Base-by-base conservation (phyloP, 805 yeast species). In the Hanseniaspora pseudoguilliermondii region DNA sequence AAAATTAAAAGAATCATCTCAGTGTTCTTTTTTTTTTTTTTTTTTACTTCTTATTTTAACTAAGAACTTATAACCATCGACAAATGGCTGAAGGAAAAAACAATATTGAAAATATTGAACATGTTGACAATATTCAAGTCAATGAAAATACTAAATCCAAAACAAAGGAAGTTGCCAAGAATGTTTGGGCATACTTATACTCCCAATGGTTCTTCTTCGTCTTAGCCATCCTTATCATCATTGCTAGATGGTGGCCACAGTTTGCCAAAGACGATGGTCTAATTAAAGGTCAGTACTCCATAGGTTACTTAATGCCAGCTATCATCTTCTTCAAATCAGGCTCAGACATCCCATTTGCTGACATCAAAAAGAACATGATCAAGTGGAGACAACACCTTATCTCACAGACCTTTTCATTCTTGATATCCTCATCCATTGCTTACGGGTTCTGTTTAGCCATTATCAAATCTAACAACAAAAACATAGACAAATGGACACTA, bases 291-390 rank as follows among this genome's bases (percentile, higher is more conserved):
- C 80, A 88, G 65, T 87, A 86, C 65, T 72, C 86, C 46, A 85
- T 89, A 36, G 84, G 83, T 13, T 89, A 88, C 65, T 87, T 89
- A 38, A 95, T 95, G 0, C 95, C 88, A 18, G 95, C 95, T 0
- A 70, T 86, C 47, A 89, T 89, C 58, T 88, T 89, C 70, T 71
- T 89, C 43, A 81, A 86, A 36, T 82, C 89, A 49, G 96, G 96
- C 0, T 68, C 88, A 29, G 79, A 87, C 34, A 88, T 88, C 82
- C 73, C 80, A 47, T 79, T 93, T 0, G 74, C 70, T 43, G 79
- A 78, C 32, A 71, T 89, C 49, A 55, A 80, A 65, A 70, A 69
- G n/a, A 86, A 86, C 66, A 72, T 83, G 69, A 70, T 75, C 0
- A 78, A 86, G 63, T 86, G 93, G 93, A 73, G 95, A 62, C 93